phyloP scores from a whole-genome alignment of 2,329 filamentous ascomycete species.

The Venturia asperata region DNA sequence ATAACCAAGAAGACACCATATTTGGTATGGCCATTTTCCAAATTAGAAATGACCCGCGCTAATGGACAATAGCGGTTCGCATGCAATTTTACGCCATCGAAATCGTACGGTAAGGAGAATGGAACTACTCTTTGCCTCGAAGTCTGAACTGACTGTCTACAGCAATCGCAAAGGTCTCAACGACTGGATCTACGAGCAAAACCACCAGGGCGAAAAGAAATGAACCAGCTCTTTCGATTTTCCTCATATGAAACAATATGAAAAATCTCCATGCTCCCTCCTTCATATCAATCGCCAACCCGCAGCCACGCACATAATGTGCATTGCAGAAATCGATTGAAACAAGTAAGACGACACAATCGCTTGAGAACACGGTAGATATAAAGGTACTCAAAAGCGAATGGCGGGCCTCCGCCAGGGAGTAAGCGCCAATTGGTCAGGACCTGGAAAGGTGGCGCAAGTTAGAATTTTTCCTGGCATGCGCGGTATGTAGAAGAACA shows the following conservation, averaged over 20 bases:
- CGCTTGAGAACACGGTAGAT: neutral
- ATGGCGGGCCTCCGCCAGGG: neutral
- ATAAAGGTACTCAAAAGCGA: neutral
- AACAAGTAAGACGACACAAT: neutral
- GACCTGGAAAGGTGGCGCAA: neutral
- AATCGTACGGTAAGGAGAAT: slow-evolving; percentile 53
- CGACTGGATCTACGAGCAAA: slow-evolving; percentile 92
- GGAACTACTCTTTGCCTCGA: slow-evolving; percentile 15
- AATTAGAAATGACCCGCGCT: neutral
- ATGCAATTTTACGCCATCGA: slow-evolving; percentile 83
- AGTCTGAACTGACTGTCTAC: slow-evolving; percentile 22
- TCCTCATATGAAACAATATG: neutral
- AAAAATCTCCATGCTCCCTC: neutral
- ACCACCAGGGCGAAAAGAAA: slow-evolving; percentile 53
- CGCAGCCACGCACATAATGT: slow-evolving; percentile 7
- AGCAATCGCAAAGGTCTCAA: slow-evolving; percentile 83
- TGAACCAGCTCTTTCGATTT: slow-evolving; percentile 13
- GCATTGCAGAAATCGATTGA: neutral
- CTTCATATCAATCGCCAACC: neutral
- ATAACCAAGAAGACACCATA: slow-evolving; percentile 82
- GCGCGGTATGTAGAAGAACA: slow-evolving; percentile 14
- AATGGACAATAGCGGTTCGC: slow-evolving; percentile 47
- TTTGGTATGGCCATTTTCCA: slow-evolving; percentile 57
- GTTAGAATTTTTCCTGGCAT: slow-evolving; percentile 7
- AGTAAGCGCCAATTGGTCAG: neutral